These are phyloP conservation scores for Pugionium dolabratum DNA, from an alignment of 345 rosid genomes.

Conservation along the genomic window DNA sequence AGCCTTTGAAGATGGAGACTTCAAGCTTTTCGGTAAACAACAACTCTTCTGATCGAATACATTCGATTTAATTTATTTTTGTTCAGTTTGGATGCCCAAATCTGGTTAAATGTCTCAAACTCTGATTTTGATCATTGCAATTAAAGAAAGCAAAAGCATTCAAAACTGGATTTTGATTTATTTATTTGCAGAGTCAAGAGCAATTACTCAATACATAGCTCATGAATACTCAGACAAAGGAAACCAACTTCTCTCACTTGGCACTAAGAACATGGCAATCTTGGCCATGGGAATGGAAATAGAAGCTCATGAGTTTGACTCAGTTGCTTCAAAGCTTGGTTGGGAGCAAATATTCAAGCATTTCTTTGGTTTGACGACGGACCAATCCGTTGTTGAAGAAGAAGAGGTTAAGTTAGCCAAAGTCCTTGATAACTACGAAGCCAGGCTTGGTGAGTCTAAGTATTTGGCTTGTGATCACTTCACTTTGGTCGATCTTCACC, in stretches of 20 bases:
- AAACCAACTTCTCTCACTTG: constrained; percentile 32
- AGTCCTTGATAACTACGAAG: constrained; percentile 61
- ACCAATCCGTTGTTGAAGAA: constrained; percentile 29
- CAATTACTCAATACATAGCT: constrained; percentile 15
- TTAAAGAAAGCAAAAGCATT: neutral
- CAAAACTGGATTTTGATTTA: neutral
- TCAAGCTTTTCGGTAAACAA: constrained; percentile 63
- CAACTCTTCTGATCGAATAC: too few species aligned
- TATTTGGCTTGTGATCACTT: constrained; percentile 37
- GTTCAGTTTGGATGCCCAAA: neutral
- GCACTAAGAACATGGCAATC: constrained; percentile 29
- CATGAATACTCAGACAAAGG: constrained; percentile 37
- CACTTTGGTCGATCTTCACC: constrained; percentile 45
- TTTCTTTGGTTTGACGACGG: constrained; percentile 27
- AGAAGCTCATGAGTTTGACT: constrained; percentile 60
- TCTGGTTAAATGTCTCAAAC: neutral
- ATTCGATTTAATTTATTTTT: neutral
- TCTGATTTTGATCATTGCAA: neutral
- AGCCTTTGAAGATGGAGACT: constrained; percentile 64
- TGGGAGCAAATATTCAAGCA: constrained; percentile 26
- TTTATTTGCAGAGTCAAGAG: constrained; percentile 31
- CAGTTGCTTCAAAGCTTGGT: constrained; percentile 37
- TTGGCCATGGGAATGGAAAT: constrained; percentile 38
- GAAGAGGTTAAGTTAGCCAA: constrained; percentile 36
- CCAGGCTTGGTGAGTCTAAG: constrained; percentile 35